Conservation (phyloP, 2,329 filamentous ascomycete genomes). For the Epichloe elymi region DNA sequence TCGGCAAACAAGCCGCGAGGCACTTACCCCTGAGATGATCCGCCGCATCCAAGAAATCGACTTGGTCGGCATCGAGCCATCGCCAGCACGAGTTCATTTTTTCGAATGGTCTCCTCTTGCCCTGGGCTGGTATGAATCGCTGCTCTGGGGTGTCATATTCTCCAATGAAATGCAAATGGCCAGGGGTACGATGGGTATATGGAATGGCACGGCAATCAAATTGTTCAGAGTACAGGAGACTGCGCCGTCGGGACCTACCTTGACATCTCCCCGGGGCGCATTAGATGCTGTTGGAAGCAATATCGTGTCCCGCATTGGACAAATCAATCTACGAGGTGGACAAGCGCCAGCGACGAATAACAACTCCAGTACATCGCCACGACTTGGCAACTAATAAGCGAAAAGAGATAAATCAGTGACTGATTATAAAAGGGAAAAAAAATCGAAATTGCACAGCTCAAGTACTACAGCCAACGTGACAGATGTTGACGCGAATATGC, state of each 20-base stretch:
- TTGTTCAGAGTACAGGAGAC: constrained; percentile 85
- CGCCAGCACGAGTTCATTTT: constrained; percentile 67
- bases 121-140: constrained; percentile 88
- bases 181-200: constrained; percentile 79
- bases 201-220: constrained; percentile 82
- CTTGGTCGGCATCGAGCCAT: constrained; percentile 61
- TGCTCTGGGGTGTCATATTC: constrained; percentile 90
- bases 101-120: constrained; percentile 91
- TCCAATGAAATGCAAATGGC: constrained; percentile 77
- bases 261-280: constrained; percentile 70
- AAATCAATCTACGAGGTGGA: constrained; percentile 54
- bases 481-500: not conserved
- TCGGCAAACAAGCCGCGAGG: constrained; percentile 31
- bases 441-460: not conserved
- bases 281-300: constrained; percentile 90
- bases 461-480: not conserved
- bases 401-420: not conserved
- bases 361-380: constrained; percentile 6
- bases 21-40: constrained; percentile 32
- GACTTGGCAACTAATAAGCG: constrained; percentile 3
- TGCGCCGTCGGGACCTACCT: constrained; percentile 61
- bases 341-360: constrained; percentile 11
- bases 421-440: not conserved
- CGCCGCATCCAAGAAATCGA: constrained; percentile 45
- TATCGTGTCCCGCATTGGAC: constrained; percentile 74